These are phyloP conservation scores for Cystofilobasidium bisporidii DNA, from an alignment of 768 basidiomycete genomes.

Conservation along the genomic window DNA sequence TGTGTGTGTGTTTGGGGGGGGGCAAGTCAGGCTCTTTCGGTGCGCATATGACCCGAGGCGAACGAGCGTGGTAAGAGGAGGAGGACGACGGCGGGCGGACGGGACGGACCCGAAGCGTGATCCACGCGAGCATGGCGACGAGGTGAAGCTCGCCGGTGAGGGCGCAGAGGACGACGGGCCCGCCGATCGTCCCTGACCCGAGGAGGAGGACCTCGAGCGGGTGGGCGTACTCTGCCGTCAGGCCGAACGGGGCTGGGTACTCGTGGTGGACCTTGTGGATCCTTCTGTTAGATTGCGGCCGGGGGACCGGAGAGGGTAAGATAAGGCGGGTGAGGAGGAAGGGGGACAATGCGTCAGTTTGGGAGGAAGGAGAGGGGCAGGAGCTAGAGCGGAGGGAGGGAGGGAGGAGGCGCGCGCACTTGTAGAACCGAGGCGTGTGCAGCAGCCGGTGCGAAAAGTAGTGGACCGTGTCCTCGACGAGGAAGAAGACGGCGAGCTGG, in stretches of 20 bases:
- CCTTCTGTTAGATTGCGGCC: background rate
- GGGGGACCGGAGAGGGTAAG: no score
- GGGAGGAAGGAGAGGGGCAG: no score
- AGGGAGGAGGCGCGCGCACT: background rate
- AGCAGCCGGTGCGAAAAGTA: slow-evolving; percentile 19
- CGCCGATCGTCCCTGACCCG: slow-evolving; percentile 22
- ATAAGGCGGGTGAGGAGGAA: no score
- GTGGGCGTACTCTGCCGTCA: slow-evolving; percentile 26
- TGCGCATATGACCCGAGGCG: no score
- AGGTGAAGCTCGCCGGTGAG: slow-evolving; percentile 20
- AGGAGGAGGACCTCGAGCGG: slow-evolving; percentile 23
- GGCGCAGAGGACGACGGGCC: slow-evolving; percentile 11
- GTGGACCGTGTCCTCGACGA: slow-evolving; percentile 25
- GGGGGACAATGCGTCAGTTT: no score
- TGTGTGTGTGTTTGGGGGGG: background rate
- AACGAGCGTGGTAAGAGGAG: no score
- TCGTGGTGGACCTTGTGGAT: slow-evolving; percentile 28
- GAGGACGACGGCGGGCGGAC: background rate
- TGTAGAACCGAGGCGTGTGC: slow-evolving; percentile 19
- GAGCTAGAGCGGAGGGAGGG: no score
- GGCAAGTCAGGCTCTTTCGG: background rate
- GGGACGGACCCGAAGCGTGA: slow-evolving; percentile 10
- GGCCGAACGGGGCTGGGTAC: slow-evolving; percentile 26
- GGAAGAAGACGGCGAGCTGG: slow-evolving; percentile 13
- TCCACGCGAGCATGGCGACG: slow-evolving; percentile 20